phyloP scores from a whole-genome alignment of 805 yeast genomes.

The Wickerhamomyces hampshirensis region DNA sequence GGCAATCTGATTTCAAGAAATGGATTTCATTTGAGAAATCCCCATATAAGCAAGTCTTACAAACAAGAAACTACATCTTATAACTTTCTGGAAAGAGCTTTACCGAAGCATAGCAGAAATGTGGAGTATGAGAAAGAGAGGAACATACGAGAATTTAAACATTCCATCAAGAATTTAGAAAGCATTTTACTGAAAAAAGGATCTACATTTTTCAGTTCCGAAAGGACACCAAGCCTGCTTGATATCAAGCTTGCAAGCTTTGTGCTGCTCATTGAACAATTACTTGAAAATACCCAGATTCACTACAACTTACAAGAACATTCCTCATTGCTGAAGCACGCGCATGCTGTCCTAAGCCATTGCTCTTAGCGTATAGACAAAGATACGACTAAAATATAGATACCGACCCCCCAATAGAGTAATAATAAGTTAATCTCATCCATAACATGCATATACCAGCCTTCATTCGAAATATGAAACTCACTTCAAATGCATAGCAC shows the following conservation, averaged over 20 bases:
- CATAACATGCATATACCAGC: no score
- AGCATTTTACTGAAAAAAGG: slow-evolving; percentile 16
- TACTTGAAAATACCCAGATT: slow-evolving; percentile 10
- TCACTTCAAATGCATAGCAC: no score
- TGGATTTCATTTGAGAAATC: slow-evolving; percentile 34
- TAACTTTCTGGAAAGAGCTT: slow-evolving; percentile 1
- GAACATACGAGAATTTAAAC: slow-evolving; percentile 19
- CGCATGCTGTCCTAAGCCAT: slow-evolving; percentile 12
- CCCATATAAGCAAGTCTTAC: slow-evolving; percentile 21
- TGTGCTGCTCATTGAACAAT: slow-evolving; percentile 20
- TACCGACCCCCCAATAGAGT: no score
- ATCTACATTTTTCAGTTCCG: slow-evolving; percentile 11
- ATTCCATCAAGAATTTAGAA: slow-evolving; percentile 23
- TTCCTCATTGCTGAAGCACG: slow-evolving; percentile 13
- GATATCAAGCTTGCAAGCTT: slow-evolving; percentile 31
- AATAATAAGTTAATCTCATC: no score
- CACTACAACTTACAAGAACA: slow-evolving; percentile 3
- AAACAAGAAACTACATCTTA: slow-evolving; percentile 2
- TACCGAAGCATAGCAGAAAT: slow-evolving; percentile 9
- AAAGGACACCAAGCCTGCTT: slow-evolving; percentile 21
- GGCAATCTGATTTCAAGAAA: slow-evolving; percentile 26
- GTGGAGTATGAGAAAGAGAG: slow-evolving; percentile 14
- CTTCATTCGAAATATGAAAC: no score
- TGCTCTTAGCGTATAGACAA: slow-evolving; percentile 5
- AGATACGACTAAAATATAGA: no score